phyloP scores from a whole-genome alignment of 2,329 filamentous ascomycete species.

The Stachybotrys elegans region DNA sequence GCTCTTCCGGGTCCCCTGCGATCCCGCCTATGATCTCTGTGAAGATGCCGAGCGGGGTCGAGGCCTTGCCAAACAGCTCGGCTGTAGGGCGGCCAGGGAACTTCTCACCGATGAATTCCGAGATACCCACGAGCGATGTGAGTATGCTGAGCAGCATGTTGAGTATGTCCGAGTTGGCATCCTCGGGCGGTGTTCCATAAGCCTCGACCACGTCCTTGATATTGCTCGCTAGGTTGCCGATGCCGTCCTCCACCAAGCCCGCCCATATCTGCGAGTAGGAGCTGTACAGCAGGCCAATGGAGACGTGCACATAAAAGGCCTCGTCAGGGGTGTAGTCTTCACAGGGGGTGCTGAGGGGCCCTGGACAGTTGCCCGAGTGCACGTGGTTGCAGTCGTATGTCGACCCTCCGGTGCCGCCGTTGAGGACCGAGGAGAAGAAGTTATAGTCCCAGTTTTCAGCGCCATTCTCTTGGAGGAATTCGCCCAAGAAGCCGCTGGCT shows the following conservation, averaged over 20 bases:
- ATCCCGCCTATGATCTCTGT: no score
- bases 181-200: slow-evolving; percentile 5
- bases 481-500: no score
- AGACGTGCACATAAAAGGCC: slow-evolving; percentile 9
- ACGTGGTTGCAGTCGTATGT: no score
- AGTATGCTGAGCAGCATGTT: slow-evolving; percentile 11
- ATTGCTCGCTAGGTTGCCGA: slow-evolving; percentile 1
- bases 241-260: slow-evolving; percentile 2
- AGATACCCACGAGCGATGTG: slow-evolving; percentile 6
- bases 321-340: slow-evolving; percentile 2
- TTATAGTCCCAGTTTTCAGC: no score
- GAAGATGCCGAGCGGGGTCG: no score
- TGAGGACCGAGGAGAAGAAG: no score
- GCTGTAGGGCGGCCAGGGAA: slow-evolving; percentile 5
- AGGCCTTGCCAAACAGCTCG: slow-evolving; percentile 1
- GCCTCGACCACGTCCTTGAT: slow-evolving; percentile 7
- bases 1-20: no score
- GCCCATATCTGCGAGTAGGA: slow-evolving; percentile 6
- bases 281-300: slow-evolving; percentile 8
- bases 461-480: no score
- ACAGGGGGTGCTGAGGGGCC: slow-evolving; percentile 3
- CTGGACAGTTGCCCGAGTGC: no score
- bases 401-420: no score
- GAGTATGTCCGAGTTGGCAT: slow-evolving; percentile 7
- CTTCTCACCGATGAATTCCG: no score